A percentile compares a stretch with the other conserved stretches of the same genome.
phyloP scores from a whole-genome alignment of 495 filamentous ascomycete genomes.

The Viridothelium virens region DNA sequence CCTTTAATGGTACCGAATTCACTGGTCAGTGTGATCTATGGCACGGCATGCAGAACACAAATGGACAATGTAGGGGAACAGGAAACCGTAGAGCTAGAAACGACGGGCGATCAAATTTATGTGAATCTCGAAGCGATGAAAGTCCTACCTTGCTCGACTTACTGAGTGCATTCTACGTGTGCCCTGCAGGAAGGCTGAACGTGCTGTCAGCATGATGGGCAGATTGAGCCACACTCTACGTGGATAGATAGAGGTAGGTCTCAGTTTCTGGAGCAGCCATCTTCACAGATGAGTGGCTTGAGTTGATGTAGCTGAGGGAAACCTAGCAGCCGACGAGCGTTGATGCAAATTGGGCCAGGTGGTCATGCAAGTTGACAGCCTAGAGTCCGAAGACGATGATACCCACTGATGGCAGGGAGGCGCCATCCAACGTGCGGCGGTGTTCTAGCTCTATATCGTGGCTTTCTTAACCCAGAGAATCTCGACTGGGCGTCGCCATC shows the following conservation, averaged over 20 bases:
- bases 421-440: not conserved
- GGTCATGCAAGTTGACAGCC: not conserved
- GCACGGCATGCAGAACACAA: not conserved
- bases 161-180: not conserved
- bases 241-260: not conserved
- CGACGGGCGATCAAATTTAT: not conserved
- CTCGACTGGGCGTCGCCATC: not conserved
- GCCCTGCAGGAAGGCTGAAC: not conserved
- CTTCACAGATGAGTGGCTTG: not conserved
- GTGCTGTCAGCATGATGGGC: not conserved
- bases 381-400: not conserved
- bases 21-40: not conserved
- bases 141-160: not conserved
- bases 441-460: not conserved
- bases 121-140: not conserved
- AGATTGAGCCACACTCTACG: not conserved
- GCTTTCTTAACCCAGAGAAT: not conserved
- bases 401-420: not conserved
- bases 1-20: not conserved
- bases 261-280: not conserved
- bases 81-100: not conserved
- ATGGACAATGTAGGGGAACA: not conserved
- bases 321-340: not conserved
- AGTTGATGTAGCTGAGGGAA: not conserved
- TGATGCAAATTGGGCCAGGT: not conserved